phyloP scores from a whole-genome alignment of 2,329 filamentous ascomycete species.

The Neopestalotiopsis clavispora region DNA sequence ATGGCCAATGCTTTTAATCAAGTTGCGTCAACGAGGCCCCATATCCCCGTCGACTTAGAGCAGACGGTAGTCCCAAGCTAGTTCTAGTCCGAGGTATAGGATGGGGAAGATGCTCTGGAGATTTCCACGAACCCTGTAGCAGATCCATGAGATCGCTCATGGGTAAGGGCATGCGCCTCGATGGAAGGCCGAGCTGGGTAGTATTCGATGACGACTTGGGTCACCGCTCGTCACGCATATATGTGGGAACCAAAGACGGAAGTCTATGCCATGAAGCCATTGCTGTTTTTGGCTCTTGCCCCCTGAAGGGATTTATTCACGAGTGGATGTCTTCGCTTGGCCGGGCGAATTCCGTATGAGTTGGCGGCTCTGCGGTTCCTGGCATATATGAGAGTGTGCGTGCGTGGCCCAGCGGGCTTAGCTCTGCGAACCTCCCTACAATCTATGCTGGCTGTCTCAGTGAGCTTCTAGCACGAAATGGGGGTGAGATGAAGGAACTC shows the following conservation, averaged over 20 bases:
- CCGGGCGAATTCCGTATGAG: neutral
- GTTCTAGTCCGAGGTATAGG: constrained; percentile 2
- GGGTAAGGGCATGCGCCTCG: constrained; percentile 9
- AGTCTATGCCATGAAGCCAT: constrained; percentile 3
- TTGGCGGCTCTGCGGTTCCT: constrained; percentile 5
- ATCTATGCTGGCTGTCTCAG: no score
- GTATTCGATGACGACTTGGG: constrained; percentile 12
- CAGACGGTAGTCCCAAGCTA: constrained; percentile 10
- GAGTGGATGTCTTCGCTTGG: neutral
- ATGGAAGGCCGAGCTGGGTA: neutral
- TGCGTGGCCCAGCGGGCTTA: neutral
- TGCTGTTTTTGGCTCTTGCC: neutral
- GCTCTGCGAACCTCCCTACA: no score
- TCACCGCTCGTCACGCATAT: constrained; percentile 6
- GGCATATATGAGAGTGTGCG: neutral
- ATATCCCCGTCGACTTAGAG: neutral
- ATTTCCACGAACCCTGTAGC: constrained; percentile 13
- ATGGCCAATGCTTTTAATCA: constrained; percentile 1
- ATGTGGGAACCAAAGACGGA: neutral
- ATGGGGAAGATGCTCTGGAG: constrained; percentile 11
- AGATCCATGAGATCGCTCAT: constrained; percentile 12
- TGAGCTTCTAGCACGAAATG: no score
- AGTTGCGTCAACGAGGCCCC: constrained; percentile 13
- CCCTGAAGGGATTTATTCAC: neutral
- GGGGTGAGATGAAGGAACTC: no score